Base-by-base conservation (phyloP, 371 early-diverging fungal genomes). In the Batkoa obscura region DNA sequence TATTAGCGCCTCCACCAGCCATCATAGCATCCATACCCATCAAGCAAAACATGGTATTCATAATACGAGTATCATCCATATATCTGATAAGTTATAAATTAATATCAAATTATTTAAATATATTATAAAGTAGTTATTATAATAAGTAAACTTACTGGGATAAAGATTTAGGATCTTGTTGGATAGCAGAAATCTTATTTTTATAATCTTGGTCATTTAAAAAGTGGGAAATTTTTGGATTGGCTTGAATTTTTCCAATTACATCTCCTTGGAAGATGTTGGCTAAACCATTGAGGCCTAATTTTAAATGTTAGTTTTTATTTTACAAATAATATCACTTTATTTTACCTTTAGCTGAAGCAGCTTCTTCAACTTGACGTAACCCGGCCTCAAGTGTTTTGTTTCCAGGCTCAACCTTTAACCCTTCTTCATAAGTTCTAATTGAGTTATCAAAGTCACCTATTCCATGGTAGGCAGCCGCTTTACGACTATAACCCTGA, bases 401-500 rank as follows among this genome's bases (percentile, higher is more conserved):
- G 61, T 85, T 90, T 50, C 62, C 66, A 30, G 90, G 89, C 55
- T 90, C 90, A 35, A 81, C 5, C 61, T 77, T 72, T 56, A 90
- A 71, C 38, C 87, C 90, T 39, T 62, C 74, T 58, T 79, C 66
- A 64, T 84, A 90, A 3, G 79, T 74, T n/a, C 77, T 74, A 30
- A 65, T 70, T 31, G 90, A 88, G 34, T 83, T 84, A 30, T 69
- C 71, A 45, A 71, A 65, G 41, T 72, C 66, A 6, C 71, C 72
- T 45, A 87, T 63, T 30, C 90, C 90, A 58, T 73, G 73, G 39
- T 84, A 75, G 10, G 90, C 90, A 34, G 87, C 83, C 9, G 86
- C 90, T 67, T 84, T 81, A 60, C 91, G 79, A 37, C 83, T 72
- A 69, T 90, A 90, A 31, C 88, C 88, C 71, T 71, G 52, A 37